Evolutionary conservation across 2,329 filamentous ascomycete species (phyloP), one percentile per base, ranked within the genome.

Genomic region (Chaetoscypha palmicola): DNA sequence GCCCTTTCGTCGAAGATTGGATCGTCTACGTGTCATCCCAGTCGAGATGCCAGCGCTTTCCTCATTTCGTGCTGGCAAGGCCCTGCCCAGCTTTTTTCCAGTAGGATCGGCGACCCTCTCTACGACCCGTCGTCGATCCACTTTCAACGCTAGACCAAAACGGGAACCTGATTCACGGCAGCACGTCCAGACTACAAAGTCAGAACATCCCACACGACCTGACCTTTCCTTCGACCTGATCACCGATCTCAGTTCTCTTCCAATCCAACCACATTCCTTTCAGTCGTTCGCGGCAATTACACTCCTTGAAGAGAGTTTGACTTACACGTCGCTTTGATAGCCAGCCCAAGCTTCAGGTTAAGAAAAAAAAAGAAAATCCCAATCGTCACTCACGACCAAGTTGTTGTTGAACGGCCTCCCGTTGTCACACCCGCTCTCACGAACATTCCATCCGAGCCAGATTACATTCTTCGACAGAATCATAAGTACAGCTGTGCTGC

Each of bases 401-500:
- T n/a, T n/a, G n/a, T n/a, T n/a, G n/a, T n/a, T n/a, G n/a, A n/a
- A n/a, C n/a, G 30, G 24, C 28, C 22, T 11, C 36, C 28, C 42
- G 42, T 39, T 5, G 33, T 45, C 36, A 44, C 44, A 39, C 45
- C 36, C 38, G 23, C 20, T 14, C 22, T 26, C 22, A 24, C 38
- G 19, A 30, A 11, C 24, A 20, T 23, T 9, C 30, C 14, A 46
- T n/a, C 32, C 24, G 22, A 28, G 16, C 36, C 34, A 19, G 19
- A 14, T 24, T 37, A 37, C 45, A 43, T 51, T 56, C 52, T 57
- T 60, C 48, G 50, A 55, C 24, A 55, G 55, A 53, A 53, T 54
- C 45, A 38, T 48, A 49, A 53, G 47, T 55, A 54, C 57, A 60
- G 58, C 58, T 52, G 58, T 50, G 58, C 58, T 60, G 58, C 53